Base-by-base conservation (phyloP, 2,329 filamentous ascomycete genomes). In the Knufia fluminis region DNA sequence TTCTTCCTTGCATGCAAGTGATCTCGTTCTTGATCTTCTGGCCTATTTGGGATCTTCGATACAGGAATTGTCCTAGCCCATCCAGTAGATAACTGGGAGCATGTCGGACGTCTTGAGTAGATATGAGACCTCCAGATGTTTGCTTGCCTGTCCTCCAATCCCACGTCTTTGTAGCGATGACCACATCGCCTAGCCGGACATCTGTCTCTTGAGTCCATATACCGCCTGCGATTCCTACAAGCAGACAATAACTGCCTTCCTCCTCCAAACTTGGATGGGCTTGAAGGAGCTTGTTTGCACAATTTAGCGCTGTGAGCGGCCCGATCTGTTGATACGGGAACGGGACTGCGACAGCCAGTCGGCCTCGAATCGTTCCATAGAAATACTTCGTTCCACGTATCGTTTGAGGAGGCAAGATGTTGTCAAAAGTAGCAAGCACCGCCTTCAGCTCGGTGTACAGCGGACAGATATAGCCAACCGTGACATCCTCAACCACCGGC, bases 151-250 rank as follows among this genome's bases (percentile, higher is more conserved):
- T 31, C 28, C 14, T 31, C 28, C 28, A 31, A 31, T 31, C 28
- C 28, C 28, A 31, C 7, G 28, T 31, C 7, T 14, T 7, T 7
- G 28, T 31, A 7, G 28, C 28, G 14, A 62, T 57, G 8, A 61
- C 60, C 8, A 62, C 52, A 54, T 62, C 57, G 8, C 61, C 60
- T 3, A 62, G 45, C n/a, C 54, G 49, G 6, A 62, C 54, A 35
- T 61, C 56, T 2, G 6, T 22, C 7, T 55, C 49, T 3, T 49
- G 49, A n/a, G 45, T 48, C 1, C 59, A 57, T 19, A 60, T 51
- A 17, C 61, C 61, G 4, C 60, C 58, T 1, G 58, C 60, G 43
- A 62, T 59, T 3, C 60, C 60, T 12, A 62, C 59, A 46, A 62
- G 50, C 6, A 62, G 44, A 7, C 7, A 31, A 14, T 31, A 14